Percentiles rank a stretch among this genome's conserved stretches.
Evolutionary conservation across 768 basidiomycete genomes (phyloP).

Genomic region (Sistotremastrum suecicum): DNA sequence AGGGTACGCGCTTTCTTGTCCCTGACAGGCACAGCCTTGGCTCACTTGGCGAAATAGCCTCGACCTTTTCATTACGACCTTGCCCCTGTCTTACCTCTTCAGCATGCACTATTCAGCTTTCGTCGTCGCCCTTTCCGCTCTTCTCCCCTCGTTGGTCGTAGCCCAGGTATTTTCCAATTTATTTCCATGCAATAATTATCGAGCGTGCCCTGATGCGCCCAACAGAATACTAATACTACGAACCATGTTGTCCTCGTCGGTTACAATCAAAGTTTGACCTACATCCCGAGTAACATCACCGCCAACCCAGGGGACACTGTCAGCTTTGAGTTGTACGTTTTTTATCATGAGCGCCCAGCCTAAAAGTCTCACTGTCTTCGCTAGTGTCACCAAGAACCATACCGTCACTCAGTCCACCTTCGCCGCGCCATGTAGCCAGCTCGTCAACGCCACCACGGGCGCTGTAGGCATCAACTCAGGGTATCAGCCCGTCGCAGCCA

Average conservation of each 20-base stretch:
- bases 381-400: conserved; percentile 18
- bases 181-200: conserved; percentile 13
- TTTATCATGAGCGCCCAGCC: too few relatives aligned
- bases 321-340: too few relatives aligned
- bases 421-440: conserved; percentile 29
- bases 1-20: too few relatives aligned
- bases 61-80: conserved; percentile 2
- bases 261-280: background rate
- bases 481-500: conserved; percentile 25
- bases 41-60: background rate
- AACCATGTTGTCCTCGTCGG: background rate
- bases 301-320: conserved; percentile 25
- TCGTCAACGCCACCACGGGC: conserved; percentile 16
- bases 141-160: conserved; percentile 21
- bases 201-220: background rate
- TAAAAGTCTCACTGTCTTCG: background rate
- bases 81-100: conserved; percentile 6
- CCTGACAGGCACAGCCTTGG: too few relatives aligned
- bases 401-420: conserved; percentile 51
- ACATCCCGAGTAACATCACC: conserved; percentile 15
- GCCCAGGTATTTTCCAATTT: conserved; percentile 21
- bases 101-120: conserved; percentile 38
- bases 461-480: conserved; percentile 35
- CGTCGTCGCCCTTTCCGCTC: conserved; percentile 23
- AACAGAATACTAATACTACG: background rate